These are phyloP conservation scores for Vitis vinifera DNA, from an alignment of 164 flowering plant genomes.

Conservation along the genomic window DNA sequence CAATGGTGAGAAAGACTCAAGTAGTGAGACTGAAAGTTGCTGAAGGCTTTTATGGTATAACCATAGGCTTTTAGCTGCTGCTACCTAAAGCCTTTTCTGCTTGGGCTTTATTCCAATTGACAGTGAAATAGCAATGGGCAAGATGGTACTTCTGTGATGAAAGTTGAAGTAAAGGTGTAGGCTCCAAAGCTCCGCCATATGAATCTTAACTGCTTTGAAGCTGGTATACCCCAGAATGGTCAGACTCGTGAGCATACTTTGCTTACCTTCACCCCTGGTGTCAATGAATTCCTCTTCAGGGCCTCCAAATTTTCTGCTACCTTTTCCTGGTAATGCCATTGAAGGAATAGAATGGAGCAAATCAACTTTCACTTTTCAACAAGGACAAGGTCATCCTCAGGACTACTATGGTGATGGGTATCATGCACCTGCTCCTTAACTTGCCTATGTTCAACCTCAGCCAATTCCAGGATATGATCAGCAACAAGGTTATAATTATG, in stretches of 20 bases:
- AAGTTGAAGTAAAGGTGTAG: no score
- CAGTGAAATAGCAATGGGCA: constrained; percentile 82
- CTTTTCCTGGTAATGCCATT: constrained; percentile 20
- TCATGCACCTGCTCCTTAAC: no score
- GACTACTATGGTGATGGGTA: no score
- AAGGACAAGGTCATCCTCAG: constrained; percentile 22
- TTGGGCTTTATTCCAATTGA: constrained; percentile 90
- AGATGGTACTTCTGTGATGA: no score
- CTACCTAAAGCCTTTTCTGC: constrained; percentile 72
- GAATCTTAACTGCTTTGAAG: no score
- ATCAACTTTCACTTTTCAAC: constrained; percentile 32
- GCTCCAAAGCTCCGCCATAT: no score
- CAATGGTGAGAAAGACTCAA: neutral
- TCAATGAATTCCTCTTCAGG: constrained; percentile 26
- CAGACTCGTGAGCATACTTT: no score
- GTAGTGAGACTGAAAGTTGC: constrained; percentile 25
- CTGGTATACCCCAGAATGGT: no score
- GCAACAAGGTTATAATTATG: no score
- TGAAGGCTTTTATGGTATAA: constrained; percentile 45
- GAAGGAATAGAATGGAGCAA: constrained; percentile 45
- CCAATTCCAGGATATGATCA: no score
- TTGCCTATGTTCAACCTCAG: no score
- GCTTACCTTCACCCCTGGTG: no score
- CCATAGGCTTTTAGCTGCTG: constrained; percentile 53
- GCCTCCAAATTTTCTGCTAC: constrained; percentile 22